Evolutionary conservation across 352 stramenopile species (phyloP), one percentile per base, ranked within the genome.

Genomic region (Globisporangium heterothallicum): DNA sequence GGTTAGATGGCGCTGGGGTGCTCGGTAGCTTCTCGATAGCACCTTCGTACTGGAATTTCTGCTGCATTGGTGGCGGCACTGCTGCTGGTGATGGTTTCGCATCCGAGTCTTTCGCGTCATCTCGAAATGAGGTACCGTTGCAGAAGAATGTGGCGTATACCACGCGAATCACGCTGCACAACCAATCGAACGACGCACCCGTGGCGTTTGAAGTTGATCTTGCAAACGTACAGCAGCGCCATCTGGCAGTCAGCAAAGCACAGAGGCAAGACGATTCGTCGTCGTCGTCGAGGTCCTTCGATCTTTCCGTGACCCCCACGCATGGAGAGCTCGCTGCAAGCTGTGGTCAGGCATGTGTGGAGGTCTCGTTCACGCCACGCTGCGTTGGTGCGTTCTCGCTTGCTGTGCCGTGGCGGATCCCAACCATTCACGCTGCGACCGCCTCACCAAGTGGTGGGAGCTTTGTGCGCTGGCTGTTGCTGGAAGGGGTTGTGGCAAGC

Each of bases 381-480:
- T 72, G 63, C 21, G 61, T 62, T 2, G 73, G 67, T 3, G 38
- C 46, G 4, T 89, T 88, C 52, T 76, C 65, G 1, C 38, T 88
- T 5, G 59, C 59, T 6, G 54, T 89, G 4, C 72, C 72, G 8
- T 78, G 72, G 6, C 40, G 29, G 10, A 73, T 84, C 35, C 50
- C 64, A 43, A 48, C 22, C 14, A 2, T 18, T 10, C 14, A 24
- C 14, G 5, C 18, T 35, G 6, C 5, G 7, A 16, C 14, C 50
- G 1, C 18, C 34, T 6, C n/a, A 58, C 21, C 7, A 0, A n/a
- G n/a, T n/a, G n/a, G n/a, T n/a, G n/a, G n/a, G n/a, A n/a, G n/a
- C n/a, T 76, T 79, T 42, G 65, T 76, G 42, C 75, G 72, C 1
- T 84, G 69, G 72, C 24, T 89, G 50, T 59, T 78, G 22, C 52